Evolutionary conservation across 2,329 filamentous ascomycete genomes (phyloP), one percentile per base, ranked within the genome.

Genomic region (Botrytis tulipae): DNA sequence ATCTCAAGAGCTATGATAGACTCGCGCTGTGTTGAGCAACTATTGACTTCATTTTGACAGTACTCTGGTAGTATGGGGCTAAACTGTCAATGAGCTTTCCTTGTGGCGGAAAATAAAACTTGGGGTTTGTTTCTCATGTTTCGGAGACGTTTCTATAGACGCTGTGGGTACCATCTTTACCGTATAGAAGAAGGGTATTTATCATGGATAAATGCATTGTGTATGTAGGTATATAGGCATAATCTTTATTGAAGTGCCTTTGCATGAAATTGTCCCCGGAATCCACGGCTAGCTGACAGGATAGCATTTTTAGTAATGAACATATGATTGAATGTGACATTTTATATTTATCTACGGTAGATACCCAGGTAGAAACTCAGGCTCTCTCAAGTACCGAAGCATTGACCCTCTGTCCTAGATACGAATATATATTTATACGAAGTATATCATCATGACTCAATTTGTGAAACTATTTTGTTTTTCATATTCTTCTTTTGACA

Each of bases 81-180:
- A 44, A 32, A 44, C 6, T 32, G 61, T 65, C 37, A 22, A 25
- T 65, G n/a, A 10, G n/a, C 40, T 63, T 10, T 51, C n/a, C 16
- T 67, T 22, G 16, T 54, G 46, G 16, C 46, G n/a, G 46, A 20
- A 54, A 29, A 40, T 54, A 40, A 20, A 10, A 68, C 65, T 54
- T 40, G 22, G 65, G 35, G 40, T 63, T 37, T 20, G 65, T 67
- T 54, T 40, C 65, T 68, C 18, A 42, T 63, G 69, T 71, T 71
- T 71, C 57, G 42, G 69, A 35, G 22, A 46, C 35, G 69, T 71
- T 51, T 71, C 69, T 71, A 62, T 32, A 71, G 61, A 22, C 57
- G 69, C 57, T 67, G 7, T 29, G 32, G 22, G 22, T 51, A 29
- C 9, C 25, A n/a, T 60, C 2, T 8, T 29, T 57, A 32, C 51